Base-by-base conservation (phyloP, 495 filamentous ascomycete species). In the Hypomontagnella monticulosa region DNA sequence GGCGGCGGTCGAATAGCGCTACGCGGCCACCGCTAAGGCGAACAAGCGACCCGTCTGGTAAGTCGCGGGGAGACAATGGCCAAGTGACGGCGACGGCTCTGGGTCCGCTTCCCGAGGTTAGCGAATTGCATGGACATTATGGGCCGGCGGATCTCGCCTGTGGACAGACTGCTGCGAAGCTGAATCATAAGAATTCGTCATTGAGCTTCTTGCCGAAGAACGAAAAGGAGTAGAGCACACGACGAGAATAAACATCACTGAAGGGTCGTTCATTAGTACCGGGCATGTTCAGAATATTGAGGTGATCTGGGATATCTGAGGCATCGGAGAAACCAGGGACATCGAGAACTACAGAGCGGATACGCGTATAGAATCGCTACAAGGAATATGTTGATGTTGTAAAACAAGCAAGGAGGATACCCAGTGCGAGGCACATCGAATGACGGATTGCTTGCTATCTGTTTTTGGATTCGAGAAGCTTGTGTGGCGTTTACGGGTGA, bases 91-190 rank as follows among this genome's bases (percentile, higher is more conserved):
- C 27, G 27, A 27, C 47, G 53, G 44, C 71, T 51, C 53, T 80
- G 14, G 75, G 71, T 1, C 58, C 72, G 0, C 66, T 77, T 27
- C 57, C 41, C 60, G 77, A 80, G 67, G 57, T 70, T 9, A 62
- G 41, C 18, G 75, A 77, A 50, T 40, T 69, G 4, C 76, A 77
- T 55, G 76, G 77, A 16, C 71, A 71, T 27, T 79, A 78, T 57
- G 77, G 76, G 0, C 57, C 76, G 33, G 7, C 57, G 7, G 66
- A 76, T 52, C 43, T 52, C 0, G 54, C 64, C 20, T 50, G 55
- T 5, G 54, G 64, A 16, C 52, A 67, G 34, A 67, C 63, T 10
- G 58, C 53, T 3, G 57, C 57, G 41, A 52, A n/a, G 20, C 16
- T 60, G 9, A 20, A 48, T 14, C 20, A 18, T 33, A 32, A 54